Conservation (phyloP, 371 early-diverging fungal species). For the Mortierella sp. region DNA sequence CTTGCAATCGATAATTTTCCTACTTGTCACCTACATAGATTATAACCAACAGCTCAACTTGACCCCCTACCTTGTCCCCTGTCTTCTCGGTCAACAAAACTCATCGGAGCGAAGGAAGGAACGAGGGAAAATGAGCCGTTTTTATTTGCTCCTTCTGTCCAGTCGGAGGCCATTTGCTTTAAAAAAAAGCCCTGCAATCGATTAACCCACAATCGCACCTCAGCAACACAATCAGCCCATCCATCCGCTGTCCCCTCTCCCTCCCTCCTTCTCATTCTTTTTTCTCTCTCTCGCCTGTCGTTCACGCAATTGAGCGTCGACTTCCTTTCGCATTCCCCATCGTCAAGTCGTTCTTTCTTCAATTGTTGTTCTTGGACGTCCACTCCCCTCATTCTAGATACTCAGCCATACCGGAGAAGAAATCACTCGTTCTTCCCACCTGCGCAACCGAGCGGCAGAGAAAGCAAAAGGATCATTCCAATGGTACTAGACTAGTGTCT, state of each 20-base stretch:
- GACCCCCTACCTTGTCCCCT: background rate
- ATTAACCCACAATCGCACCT: background rate
- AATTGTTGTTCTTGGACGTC: too few species aligned
- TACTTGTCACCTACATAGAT: too few species aligned
- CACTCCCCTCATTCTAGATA: background rate
- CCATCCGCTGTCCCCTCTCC: background rate
- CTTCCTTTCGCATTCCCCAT: background rate
- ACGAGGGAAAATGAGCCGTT: conserved; percentile 4
- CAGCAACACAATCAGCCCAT: background rate
- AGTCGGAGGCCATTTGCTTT: too few species aligned
- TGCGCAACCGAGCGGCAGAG: background rate
- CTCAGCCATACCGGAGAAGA: background rate
- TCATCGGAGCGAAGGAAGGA: conserved; percentile 27
- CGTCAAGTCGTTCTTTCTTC: background rate
- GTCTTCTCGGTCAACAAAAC: background rate
- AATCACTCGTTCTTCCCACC: background rate
- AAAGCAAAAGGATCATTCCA: background rate
- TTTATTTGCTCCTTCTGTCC: background rate
- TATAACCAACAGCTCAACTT: too few species aligned
- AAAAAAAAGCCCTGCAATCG: too few species aligned
- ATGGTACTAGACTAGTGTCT: background rate
- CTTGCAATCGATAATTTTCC: background rate
- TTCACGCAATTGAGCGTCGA: too few species aligned
- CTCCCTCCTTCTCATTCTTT: too few species aligned
- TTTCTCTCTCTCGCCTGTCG: too few species aligned